A percentile compares a stretch with the other conserved stretches of the same genome.
Conservation (phyloP, 176 grass and related monocot species). For the Calamus simplicifolius region DNA sequence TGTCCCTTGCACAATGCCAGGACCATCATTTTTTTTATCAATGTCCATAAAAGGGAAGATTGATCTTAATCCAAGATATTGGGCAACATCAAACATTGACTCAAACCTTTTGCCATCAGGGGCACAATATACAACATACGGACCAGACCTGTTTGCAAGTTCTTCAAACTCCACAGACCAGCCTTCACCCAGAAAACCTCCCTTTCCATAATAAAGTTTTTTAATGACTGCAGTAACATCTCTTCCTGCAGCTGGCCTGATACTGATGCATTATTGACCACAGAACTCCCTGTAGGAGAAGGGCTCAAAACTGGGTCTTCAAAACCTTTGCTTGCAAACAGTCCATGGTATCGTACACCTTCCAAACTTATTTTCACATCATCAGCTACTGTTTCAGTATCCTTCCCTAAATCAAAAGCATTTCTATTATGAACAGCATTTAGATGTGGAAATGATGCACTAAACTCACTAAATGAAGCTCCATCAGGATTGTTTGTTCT, state of each 20-base stretch:
- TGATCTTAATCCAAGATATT: constrained; percentile 43
- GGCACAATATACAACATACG: constrained; percentile 14
- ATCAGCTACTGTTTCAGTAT: constrained; percentile 26
- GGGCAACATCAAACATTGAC: constrained; percentile 49
- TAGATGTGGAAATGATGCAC: constrained; percentile 34
- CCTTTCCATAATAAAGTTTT: too few species aligned
- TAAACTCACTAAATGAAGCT: constrained; percentile 46
- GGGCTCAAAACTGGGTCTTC: too few species aligned
- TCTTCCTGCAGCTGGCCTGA: too few species aligned
- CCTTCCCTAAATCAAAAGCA: constrained; percentile 38
- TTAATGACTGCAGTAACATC: too few species aligned
- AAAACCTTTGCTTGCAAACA: constrained; percentile 1
- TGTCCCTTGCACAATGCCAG: constrained; percentile 30
- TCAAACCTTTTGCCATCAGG: constrained; percentile 57
- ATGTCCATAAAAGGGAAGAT: constrained; percentile 46
- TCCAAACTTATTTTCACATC: constrained; percentile 18
- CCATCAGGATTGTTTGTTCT: constrained; percentile 46
- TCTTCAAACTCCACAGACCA: neutral
- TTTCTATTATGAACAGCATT: constrained; percentile 30
- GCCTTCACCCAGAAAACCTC: too few species aligned
- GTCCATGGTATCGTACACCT: constrained; percentile 2
- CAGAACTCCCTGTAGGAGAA: too few species aligned
- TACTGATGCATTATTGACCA: too few species aligned
- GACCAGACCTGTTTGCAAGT: neutral
- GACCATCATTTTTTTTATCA: constrained; percentile 48